phyloP scores from a whole-genome alignment of 108 stramenopile species.

The Nitzschia putrida region DNA sequence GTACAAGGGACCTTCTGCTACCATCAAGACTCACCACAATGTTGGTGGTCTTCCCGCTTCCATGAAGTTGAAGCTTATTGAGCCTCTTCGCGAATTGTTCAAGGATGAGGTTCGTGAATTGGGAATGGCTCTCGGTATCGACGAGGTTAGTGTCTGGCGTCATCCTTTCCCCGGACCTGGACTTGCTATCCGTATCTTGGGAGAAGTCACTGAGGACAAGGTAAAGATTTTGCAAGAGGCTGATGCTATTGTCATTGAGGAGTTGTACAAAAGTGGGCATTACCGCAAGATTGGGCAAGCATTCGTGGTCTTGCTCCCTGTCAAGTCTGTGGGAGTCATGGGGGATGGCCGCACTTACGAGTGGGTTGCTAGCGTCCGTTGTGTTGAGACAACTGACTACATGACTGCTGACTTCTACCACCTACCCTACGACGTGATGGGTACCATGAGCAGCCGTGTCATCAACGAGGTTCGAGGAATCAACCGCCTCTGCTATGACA shows the following conservation, averaged over 20 bases:
- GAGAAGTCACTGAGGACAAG: conserved; percentile 87
- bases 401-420: conserved; percentile 99
- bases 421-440: conserved; percentile 95
- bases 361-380: conserved; percentile 88
- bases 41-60: conserved; percentile 93
- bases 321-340: conserved; percentile 97
- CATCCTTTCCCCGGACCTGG: conserved; percentile 99
- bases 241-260: conserved; percentile 95
- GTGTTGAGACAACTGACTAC: conserved; percentile 96
- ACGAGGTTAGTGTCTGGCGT: conserved; percentile 92
- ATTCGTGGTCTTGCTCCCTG: conserved; percentile 94
- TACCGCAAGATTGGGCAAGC: conserved; percentile 97
- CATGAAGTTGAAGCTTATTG: conserved; percentile 96
- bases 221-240: conserved; percentile 92
- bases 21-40: conserved; percentile 99
- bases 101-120: conserved; percentile 96
- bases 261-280: conserved; percentile 85
- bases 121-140: conserved; percentile 93
- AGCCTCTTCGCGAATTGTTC: conserved; percentile 97
- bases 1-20: conserved; percentile 98
- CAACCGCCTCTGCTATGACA: conserved; percentile 96
- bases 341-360: conserved; percentile 96
- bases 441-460: conserved; percentile 91
- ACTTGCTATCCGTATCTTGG: conserved; percentile 94
- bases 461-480: conserved; percentile 98